Evolutionary conservation across 2,329 filamentous ascomycete genomes (phyloP), one percentile per base, ranked within the genome.

Genomic region (Colletotrichum higginsianum): DNA sequence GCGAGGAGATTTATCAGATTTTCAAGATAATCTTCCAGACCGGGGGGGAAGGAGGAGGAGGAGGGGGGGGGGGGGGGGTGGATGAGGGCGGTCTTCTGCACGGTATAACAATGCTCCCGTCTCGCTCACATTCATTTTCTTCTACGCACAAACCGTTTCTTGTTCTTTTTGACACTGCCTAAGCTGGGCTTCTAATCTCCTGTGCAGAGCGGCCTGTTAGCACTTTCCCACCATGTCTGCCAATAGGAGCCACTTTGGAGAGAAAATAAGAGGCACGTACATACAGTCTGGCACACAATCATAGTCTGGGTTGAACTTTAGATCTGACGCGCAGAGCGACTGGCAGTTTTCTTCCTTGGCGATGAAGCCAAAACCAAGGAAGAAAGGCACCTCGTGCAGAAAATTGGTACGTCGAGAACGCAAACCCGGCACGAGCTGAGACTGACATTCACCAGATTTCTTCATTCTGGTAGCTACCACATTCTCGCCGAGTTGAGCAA

Each of bases 361-460:
- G 68, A 66, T 11, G 68, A 60, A 18, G 56, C 71, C 35, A 63
- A 71, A 18, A 58, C 46, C 21, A 74, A 67, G 49, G 78, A 79
- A 3, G 78, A 80, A n/a, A 74, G 74, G 2, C 72, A 73, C 4
- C 75, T 80, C 0, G 75, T 80, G 0, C 73, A 74, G 9, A 80
- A 80, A 53, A 61, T 79, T n/a, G 77, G 79, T 79, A 58, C 2
- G 63, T 49, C 0, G 5, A 13, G 4, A 2, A 9, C 5, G 2
- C 15, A 6, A 12, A n/a, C 8, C 0, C 9, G 13, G 1, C 0
- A 6, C 0, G 9, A 6, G 11, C 4, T 4, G 18, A n/a, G 8
- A 8, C 67, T 30, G 12, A n/a, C 50, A 40, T 38, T 0, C n/a
- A 21, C 42, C 18, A 79, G 77, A 80, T 63, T 80, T 79, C 71